Evolutionary conservation across 1,284 basidiomycete genomes (phyloP), one percentile per base, ranked within the genome.

Genomic region (Tremellales sp.): DNA sequence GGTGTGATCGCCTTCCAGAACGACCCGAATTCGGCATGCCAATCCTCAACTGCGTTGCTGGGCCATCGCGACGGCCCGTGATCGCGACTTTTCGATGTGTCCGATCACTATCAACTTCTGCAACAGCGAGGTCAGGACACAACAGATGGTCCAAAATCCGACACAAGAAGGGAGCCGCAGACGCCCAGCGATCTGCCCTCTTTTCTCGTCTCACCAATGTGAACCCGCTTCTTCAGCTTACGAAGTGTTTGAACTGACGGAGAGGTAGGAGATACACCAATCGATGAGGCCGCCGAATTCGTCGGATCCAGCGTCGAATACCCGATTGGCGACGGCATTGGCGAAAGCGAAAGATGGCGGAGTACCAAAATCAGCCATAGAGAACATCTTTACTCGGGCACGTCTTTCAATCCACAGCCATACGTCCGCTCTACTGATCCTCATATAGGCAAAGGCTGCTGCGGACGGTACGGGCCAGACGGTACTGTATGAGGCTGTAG

Each of bases 61-160:
- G n/a, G n/a, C n/a, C n/a, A n/a, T n/a, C n/a, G n/a, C n/a, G n/a
- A n/a, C n/a, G n/a, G n/a, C n/a, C n/a, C n/a, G n/a, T n/a, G n/a
- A n/a, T n/a, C n/a, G n/a, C 27, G 25, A 10, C 35, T 22, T 53
- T 46, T 21, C 43, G 51, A 26, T 56, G 53, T 19, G 23, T 55
- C 8, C n/a, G n/a, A n/a, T n/a, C n/a, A n/a, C n/a, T n/a, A n/a
- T n/a, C n/a, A n/a, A n/a, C n/a, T n/a, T n/a, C n/a, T n/a, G n/a
- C n/a, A n/a, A 3, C 45, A 0, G 8, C 19, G 1, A 15, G 22
- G 1, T 69, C 67, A 4, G 70, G 70, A 2, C 63, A 66, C 49
- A 67, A 64, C 46, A 53, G 67, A 46, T 91, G 88, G 88, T 87
- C 87, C 2, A 91, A 91, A 78, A 90, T 91, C 68, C 84, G 87